These are phyloP conservation scores for Penicillium coffeae DNA, from an alignment of 495 filamentous ascomycete genomes.

Conservation along the genomic window DNA sequence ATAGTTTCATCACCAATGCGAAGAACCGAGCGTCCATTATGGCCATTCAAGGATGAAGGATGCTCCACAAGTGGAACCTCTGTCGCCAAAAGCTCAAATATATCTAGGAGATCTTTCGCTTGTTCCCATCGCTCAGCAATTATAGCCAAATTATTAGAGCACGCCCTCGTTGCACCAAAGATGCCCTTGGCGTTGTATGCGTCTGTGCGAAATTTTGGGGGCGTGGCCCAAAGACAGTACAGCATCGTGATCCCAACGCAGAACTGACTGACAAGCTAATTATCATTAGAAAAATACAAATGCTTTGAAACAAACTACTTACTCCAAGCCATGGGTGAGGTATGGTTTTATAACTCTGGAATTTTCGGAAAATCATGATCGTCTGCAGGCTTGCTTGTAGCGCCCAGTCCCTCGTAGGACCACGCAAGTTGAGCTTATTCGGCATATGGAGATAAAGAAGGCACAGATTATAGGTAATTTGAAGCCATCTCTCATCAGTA, in stretches of 20 bases:
- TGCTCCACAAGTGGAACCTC: too few species aligned
- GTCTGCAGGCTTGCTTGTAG: slow-evolving; percentile 16
- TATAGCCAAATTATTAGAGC: slow-evolving; percentile 15
- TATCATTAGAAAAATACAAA: too few species aligned
- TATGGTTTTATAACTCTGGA: slow-evolving; percentile 21
- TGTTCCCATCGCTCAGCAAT: slow-evolving; percentile 18
- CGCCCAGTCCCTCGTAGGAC: slow-evolving; percentile 9
- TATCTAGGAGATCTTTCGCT: too few species aligned
- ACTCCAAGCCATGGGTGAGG: slow-evolving; percentile 24
- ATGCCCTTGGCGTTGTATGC: slow-evolving; percentile 7
- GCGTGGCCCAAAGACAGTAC: slow-evolving; percentile 24
- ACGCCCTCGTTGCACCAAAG: slow-evolving; percentile 12
- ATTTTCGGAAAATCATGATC: slow-evolving; percentile 14
- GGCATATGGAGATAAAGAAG: slow-evolving; percentile 16
- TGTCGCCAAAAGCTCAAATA: too few species aligned
- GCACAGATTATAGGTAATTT: slow-evolving; percentile 22
- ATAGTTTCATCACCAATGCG: too few species aligned
- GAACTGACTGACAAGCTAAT: slow-evolving; percentile 20
- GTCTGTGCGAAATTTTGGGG: slow-evolving; percentile 1
- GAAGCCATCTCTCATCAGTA: slow-evolving; percentile 21
- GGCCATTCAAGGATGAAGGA: too few species aligned
- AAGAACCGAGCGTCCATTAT: too few species aligned
- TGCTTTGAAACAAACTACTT: too few species aligned
- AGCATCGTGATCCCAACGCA: slow-evolving; percentile 16
- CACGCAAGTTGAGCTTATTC: slow-evolving; percentile 10